phyloP scores from a whole-genome alignment of 1,284 basidiomycete genomes.

The Tilletiaria anomala region DNA sequence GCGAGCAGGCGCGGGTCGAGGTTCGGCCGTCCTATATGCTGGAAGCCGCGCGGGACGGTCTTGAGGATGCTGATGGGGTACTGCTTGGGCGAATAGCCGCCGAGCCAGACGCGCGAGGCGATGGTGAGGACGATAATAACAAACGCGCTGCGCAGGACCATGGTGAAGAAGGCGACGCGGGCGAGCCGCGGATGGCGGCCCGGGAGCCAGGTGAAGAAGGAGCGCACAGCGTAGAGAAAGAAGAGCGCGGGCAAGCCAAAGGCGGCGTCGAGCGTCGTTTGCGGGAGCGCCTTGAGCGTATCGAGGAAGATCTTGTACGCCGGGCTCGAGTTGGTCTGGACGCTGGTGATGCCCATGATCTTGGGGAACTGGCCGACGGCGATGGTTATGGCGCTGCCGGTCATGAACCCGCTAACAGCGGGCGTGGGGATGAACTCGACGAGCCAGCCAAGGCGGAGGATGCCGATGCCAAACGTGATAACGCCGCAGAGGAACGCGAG shows the following conservation, averaged over 20 bases:
- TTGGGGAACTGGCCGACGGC: constrained; percentile 34
- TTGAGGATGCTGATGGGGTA: constrained; percentile 76
- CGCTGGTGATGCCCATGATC: constrained; percentile 25
- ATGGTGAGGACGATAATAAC: constrained; percentile 47
- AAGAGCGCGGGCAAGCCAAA: constrained; percentile 69
- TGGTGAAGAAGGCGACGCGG: constrained; percentile 46
- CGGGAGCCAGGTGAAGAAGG: constrained; percentile 49
- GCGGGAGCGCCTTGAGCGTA: constrained; percentile 65
- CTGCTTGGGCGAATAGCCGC: constrained; percentile 41
- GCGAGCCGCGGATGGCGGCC: constrained; percentile 59
- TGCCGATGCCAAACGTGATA: constrained; percentile 78
- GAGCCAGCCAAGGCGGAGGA: constrained; percentile 84
- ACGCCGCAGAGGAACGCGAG: constrained; percentile 80
- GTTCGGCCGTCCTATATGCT: constrained; percentile 57
- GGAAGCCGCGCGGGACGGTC: constrained; percentile 48
- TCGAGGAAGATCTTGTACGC: constrained; percentile 84
- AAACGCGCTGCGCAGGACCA: constrained; percentile 34
- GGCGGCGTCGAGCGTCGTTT: constrained; percentile 66
- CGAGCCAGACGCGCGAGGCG: constrained; percentile 34
- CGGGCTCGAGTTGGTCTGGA: constrained; percentile 39
- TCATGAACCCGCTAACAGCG: constrained; percentile 73
- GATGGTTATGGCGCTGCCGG: constrained; percentile 40
- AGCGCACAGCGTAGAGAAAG: constrained; percentile 61
- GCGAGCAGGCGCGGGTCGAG: constrained; percentile 54
- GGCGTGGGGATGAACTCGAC: constrained; percentile 87